Evolutionary conservation across 345 rosid genomes (phyloP).

Genomic region (Murraya paniculata): DNA sequence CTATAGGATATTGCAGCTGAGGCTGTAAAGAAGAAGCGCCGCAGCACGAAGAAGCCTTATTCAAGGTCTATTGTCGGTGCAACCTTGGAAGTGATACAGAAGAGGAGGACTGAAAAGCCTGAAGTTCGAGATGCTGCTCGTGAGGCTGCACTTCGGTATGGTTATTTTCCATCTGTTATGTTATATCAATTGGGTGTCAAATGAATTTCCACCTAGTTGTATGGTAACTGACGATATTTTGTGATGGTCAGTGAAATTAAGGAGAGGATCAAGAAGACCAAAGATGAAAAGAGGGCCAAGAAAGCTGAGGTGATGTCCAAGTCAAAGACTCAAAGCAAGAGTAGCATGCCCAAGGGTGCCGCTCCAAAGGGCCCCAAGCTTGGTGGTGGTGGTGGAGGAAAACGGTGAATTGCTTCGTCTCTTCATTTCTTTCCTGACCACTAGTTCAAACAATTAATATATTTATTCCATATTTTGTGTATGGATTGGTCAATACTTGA

Average conservation of each 20-base stretch:
- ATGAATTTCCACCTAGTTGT: not conserved
- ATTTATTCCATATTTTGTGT: not conserved
- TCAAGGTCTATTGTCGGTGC: slow-evolving; percentile 77
- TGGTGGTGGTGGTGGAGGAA: slow-evolving; percentile 90
- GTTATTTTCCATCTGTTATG: not conserved
- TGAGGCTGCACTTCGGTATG: slow-evolving; percentile 57
- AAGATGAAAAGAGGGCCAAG: slow-evolving; percentile 86
- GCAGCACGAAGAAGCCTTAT: slow-evolving; percentile 60
- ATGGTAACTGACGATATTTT: not conserved
- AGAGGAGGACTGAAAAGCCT: slow-evolving; percentile 61
- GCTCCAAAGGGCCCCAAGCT: slow-evolving; percentile 58
- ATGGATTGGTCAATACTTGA: not conserved
- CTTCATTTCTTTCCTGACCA: not conserved
- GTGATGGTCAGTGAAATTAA: slow-evolving; percentile 60
- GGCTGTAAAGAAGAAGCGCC: slow-evolving; percentile 59
- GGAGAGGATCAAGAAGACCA: slow-evolving; percentile 80
- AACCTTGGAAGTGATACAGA: slow-evolving; percentile 69
- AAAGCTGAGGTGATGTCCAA: slow-evolving; percentile 61
- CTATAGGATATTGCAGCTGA: slow-evolving; percentile 56
- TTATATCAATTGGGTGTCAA: too few relatives aligned
- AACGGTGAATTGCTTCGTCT: slow-evolving; percentile 25
- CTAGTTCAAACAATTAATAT: not conserved
- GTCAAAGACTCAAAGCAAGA: slow-evolving; percentile 51
- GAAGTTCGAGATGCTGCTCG: slow-evolving; percentile 72
- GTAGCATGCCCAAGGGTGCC: slow-evolving; percentile 41